Base-by-base conservation (phyloP, 2,329 filamentous ascomycete species). In the Talaromyces sp. region DNA sequence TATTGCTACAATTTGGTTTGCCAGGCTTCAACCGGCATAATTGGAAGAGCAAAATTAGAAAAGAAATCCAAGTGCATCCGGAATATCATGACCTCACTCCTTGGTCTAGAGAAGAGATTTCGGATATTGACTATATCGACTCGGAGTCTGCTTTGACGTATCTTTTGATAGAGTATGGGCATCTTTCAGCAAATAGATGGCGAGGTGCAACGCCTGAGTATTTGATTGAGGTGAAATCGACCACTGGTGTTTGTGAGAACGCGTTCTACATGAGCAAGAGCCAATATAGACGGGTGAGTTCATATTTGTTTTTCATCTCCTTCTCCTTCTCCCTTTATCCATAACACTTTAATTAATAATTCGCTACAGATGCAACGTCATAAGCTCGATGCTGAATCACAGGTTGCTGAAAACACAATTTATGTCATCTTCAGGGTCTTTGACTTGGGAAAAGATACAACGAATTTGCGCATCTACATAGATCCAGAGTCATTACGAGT, bases 141-240 rank as follows among this genome's bases (percentile, higher is more conserved):
- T 47, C 42, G 5, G 42, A 7, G 12, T 47, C 42, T 23, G 42
- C 18, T 7, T 12, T 47, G 42, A 47, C 42, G 2, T 1, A 27
- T 47, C 5, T 47, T 47, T 8, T 47, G 42, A 47, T 47, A 8
- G 42, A 47, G n/a, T 18, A 47, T 27, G 42, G 42, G 10, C 18
- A 47, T 12, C 42, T 47, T 8, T 12, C 42, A 23, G 56, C 74
- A 85, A 16, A 72, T 75, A 0, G 84, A 84, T 79, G 75, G 73
- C 31, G 44, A 10, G 66, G 52, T 10, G 63, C 0, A 61, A 56
- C 56, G 3, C 79, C 75, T 0, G 65, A 72, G 34, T 84, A 82
- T 64, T 78, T 76, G 27, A 77, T 85, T 2, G 83, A 85, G 60
- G 82, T 85, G 40, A 85, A 84, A 66, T 75, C 80, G 0, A 83